Evolutionary conservation across 2,329 filamentous ascomycete species (phyloP).

Genomic region (Penicillium nordicum): DNA sequence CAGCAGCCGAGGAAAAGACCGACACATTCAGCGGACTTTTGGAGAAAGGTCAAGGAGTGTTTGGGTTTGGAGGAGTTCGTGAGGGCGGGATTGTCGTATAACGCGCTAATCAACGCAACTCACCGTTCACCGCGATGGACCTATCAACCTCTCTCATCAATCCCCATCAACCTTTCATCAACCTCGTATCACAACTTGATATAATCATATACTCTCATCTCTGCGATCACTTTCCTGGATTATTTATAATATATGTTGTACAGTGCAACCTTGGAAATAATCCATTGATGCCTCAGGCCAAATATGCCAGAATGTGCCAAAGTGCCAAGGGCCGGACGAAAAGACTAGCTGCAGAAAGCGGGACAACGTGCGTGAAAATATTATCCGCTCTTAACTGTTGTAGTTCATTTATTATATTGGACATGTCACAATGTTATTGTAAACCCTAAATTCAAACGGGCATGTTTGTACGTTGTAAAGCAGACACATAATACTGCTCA

Average conservation of each 20-base stretch:
- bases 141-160: not conserved
- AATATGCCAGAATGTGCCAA: not conserved
- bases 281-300: not conserved
- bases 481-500: not conserved
- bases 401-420: not conserved
- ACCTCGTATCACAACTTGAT: not conserved
- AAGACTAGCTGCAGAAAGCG: not conserved
- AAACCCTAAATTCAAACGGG: not conserved
- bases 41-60: not conserved
- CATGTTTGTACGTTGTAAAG: not conserved
- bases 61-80: not conserved
- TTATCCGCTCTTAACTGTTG: too few species aligned
- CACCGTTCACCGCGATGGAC: not conserved
- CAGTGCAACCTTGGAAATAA: not conserved
- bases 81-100: slow-evolving; percentile 4
- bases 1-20: slow-evolving; percentile 21
- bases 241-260: too few species aligned
- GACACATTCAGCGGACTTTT: slow-evolving; percentile 32
- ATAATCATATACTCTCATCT: not conserved
- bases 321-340: not conserved
- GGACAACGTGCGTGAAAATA: not conserved
- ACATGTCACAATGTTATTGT: not conserved
- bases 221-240: too few species aligned
- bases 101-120: slow-evolving; percentile 14
- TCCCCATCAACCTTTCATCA: not conserved